These are phyloP conservation scores for Vararia minispora DNA, from an alignment of 768 basidiomycete genomes.

Conservation along the genomic window DNA sequence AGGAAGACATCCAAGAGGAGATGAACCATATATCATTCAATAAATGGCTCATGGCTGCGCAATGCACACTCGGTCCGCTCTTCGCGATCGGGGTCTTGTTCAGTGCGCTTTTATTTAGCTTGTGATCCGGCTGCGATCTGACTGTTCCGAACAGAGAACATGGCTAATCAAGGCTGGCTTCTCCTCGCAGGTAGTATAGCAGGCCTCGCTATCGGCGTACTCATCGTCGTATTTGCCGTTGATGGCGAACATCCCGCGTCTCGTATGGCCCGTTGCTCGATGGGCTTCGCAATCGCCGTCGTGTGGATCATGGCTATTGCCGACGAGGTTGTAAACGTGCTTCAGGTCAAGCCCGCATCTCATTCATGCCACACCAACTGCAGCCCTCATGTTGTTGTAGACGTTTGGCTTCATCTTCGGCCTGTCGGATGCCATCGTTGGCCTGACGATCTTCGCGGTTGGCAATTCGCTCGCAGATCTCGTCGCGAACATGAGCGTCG, in stretches of 20 bases:
- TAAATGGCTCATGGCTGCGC: conserved; percentile 78
- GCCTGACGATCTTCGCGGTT: conserved; percentile 94
- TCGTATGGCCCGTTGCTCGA: conserved; percentile 66
- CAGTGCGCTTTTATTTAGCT: conserved; percentile 36
- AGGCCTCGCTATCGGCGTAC: conserved; percentile 40
- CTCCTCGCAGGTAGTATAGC: conserved; percentile 40
- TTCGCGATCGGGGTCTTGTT: conserved; percentile 72
- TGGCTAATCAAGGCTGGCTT: conserved; percentile 35
- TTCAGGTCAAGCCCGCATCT: no score
- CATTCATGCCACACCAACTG: no score
- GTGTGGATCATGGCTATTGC: conserved; percentile 99
- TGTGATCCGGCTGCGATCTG: background rate
- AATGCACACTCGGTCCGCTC: conserved; percentile 74
- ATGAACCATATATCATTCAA: conserved; percentile 55
- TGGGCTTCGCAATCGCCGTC: conserved; percentile 85
- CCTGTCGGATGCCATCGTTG: no score
- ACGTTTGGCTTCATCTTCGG: no score
- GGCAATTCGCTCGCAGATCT: conserved; percentile 96
- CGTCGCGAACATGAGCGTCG: conserved; percentile 94
- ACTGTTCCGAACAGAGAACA: conserved; percentile 28
- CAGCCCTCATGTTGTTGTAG: conserved; percentile 28
- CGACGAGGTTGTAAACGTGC: conserved; percentile 86
- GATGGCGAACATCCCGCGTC: conserved; percentile 46
- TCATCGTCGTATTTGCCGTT: conserved; percentile 50
- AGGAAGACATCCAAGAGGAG: conserved; percentile 62